Percentiles rank a stretch among this genome's conserved stretches.
Conservation (phyloP, 225 moss, liverwort and hornwort species). For the Pseudoscleropodium purum region DNA sequence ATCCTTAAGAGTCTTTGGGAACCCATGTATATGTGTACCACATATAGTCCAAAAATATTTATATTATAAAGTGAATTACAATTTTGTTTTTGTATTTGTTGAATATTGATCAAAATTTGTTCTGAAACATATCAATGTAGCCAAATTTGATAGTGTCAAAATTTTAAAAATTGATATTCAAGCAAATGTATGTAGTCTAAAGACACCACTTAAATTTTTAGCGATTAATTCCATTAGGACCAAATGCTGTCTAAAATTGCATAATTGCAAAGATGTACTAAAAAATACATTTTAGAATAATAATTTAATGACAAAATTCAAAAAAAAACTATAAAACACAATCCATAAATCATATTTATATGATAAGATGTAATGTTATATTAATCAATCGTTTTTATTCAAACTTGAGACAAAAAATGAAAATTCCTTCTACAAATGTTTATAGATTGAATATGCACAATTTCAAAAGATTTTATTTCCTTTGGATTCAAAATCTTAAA, state of each 20-base stretch:
- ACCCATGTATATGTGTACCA: neutral
- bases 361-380: neutral
- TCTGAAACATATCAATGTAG: neutral
- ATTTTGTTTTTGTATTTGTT: neutral
- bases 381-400: neutral
- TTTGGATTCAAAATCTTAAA: neutral
- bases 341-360: neutral
- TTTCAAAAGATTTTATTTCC: neutral
- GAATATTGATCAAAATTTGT: neutral
- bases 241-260: neutral
- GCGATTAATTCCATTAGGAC: rapidly evolving
- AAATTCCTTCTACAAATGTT: neutral
- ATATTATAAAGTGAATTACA: neutral
- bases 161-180: neutral
- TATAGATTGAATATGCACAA: neutral
- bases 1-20: neutral
- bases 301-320: neutral
- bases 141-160: neutral
- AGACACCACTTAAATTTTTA: neutral
- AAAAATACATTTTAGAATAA: neutral
- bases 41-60: neutral
- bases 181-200: neutral
- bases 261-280: neutral
- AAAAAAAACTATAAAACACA: neutral
- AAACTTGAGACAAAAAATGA: neutral